These are phyloP conservation scores for Lactarius sp. DNA, from an alignment of 768 basidiomycete species.

Conservation along the genomic window DNA sequence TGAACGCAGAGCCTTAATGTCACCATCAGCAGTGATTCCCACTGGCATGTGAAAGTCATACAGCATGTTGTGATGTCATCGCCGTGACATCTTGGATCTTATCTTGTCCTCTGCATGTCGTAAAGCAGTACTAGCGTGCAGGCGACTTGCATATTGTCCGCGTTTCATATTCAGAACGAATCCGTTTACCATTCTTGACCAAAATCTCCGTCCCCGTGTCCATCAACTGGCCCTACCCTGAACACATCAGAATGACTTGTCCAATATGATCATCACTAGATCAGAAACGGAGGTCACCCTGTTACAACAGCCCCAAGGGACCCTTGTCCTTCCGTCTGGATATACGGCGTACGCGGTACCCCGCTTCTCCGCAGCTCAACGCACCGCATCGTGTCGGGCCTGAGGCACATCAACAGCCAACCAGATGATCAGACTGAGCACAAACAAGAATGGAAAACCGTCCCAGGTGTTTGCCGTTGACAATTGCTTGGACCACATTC, in stretches of 20 bases:
- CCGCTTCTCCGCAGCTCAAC: constrained; percentile 33
- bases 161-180: not conserved
- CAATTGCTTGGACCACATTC: constrained; percentile 79
- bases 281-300: not conserved
- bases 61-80: too few species aligned
- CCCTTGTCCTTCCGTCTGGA: not conserved
- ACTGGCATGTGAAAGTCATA: too few species aligned
- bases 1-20: too few species aligned
- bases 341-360: not conserved
- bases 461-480: constrained; percentile 74
- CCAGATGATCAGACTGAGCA: constrained; percentile 71
- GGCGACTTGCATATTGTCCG: not conserved
- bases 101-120: too few species aligned
- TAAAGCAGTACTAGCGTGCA: too few species aligned
- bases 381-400: constrained; percentile 36
- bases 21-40: too few species aligned
- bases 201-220: not conserved
- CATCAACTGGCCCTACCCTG: not conserved
- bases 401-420: constrained; percentile 44
- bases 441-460: constrained; percentile 80
- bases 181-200: not conserved
- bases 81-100: too few species aligned
- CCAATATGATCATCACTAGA: not conserved
- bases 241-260: too few species aligned
- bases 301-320: not conserved